A percentile compares a stretch with the other conserved stretches of the same genome.
Evolutionary conservation across 139 green algal species (phyloP).

Genomic region (Dunaliella primolecta): DNA sequence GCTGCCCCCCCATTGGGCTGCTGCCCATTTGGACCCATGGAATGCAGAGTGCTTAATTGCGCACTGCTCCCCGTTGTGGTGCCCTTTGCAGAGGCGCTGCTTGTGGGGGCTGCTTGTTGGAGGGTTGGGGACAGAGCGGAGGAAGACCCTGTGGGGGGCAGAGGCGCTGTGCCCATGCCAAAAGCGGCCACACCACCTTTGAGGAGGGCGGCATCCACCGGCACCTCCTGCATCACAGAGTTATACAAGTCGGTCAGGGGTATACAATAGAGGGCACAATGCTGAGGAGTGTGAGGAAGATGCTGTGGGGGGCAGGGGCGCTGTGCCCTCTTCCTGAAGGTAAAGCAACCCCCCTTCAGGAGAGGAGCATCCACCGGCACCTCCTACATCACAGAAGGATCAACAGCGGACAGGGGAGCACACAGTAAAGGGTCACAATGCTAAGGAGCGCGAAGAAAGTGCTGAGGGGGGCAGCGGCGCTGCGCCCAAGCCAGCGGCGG

Average conservation of each 20-base stretch:
- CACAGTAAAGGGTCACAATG: too few relatives aligned
- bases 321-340: not conserved
- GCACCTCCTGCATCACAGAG: slow-evolving; percentile 7
- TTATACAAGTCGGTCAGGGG: not conserved
- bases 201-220: not conserved
- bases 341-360: not conserved
- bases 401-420: not conserved
- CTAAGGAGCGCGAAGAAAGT: too few relatives aligned
- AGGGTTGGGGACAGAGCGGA: not conserved
- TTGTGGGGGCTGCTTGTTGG: not conserved
- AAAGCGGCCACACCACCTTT: not conserved
- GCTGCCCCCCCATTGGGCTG: too few relatives aligned
- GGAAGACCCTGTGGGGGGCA: not conserved
- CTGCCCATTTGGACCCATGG: too few relatives aligned
- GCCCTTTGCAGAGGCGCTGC: not conserved
- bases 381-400: not conserved
- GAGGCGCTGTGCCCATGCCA: not conserved
- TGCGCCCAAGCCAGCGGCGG: too few relatives aligned
- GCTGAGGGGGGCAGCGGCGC: not conserved
- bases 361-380: not conserved
- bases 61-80: too few relatives aligned
- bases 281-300: too few relatives aligned
- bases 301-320: not conserved
- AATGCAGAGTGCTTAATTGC: too few relatives aligned
- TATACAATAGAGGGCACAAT: too few relatives aligned